Evolutionary conservation across 169 alveolate genomes (phyloP), one percentile per base, ranked within the genome.

Genomic region (Plasmodium cynomolgi): DNA sequence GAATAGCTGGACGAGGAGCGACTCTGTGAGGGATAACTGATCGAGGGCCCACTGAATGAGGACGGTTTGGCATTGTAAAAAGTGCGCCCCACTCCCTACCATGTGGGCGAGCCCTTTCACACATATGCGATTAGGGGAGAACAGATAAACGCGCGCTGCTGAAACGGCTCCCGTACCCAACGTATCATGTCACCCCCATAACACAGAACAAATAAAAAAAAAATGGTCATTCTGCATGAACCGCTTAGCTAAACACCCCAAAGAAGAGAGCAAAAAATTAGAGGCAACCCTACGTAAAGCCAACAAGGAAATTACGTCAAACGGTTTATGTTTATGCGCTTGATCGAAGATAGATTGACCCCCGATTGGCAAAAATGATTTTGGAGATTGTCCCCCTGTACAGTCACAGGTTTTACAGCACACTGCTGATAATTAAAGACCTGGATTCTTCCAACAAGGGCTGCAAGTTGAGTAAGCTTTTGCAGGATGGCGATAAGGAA

Each of bases 371-470:
- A 20, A 85, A 85, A 91, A 91, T 91, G 95, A 72, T 91, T 34
- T 72, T 91, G 62, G 95, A 91, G 75, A 54, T 91, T 8, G 92
- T 91, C 29, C 95, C 95, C 23, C 68, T 91, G 37, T 91, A 91
- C 33, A 91, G 95, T 29, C 68, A 73, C 31, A 91, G 7, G 50
- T 91, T 91, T 91, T 91, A 68, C 54, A 71, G 92, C 31, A 91
- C 95, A 5, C 44, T 91, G 95, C 79, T 91, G 31, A 91, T 91
- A 81, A 91, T 91, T 41, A 91, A 91, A 91, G 85, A 91, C 56
- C 1, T 91, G 26, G 56, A 54, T 41, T 23, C 15, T 47, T 23
- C 75, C 26, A 85, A 75, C 11, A 77, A 54, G 58, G 79, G 34
- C 0, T 34, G 77, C 13, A 34, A 84, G 75, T 13, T 20, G 33